A percentile compares a stretch with the other conserved stretches of the same genome.
Conservation (phyloP, 768 basidiomycete species). For the Russula ochroleuca region DNA sequence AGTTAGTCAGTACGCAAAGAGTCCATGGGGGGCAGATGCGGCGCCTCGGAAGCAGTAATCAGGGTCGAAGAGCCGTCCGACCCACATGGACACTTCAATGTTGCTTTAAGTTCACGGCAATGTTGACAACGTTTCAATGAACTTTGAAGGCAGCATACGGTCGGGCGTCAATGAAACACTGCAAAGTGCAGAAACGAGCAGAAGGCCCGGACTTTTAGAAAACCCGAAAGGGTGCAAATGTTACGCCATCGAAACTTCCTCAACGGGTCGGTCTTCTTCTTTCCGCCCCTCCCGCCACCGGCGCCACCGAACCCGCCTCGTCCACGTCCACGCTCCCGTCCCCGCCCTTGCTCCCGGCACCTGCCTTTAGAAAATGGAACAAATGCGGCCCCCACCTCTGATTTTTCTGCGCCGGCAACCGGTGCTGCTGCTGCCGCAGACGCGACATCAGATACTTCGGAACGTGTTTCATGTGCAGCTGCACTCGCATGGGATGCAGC, state of each 20-base stretch:
- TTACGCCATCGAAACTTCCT: constrained; percentile 31
- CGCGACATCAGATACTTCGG: constrained; percentile 85
- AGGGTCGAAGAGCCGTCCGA: background rate
- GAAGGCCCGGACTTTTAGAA: background rate
- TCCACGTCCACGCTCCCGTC: constrained; percentile 34
- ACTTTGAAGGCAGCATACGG: background rate
- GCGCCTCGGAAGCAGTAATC: background rate
- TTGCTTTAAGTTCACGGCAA: background rate
- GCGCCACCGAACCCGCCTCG: constrained; percentile 38
- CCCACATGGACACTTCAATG: background rate
- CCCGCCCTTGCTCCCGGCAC: constrained; percentile 51
- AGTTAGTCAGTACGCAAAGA: background rate
- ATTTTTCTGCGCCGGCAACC: constrained; percentile 20
- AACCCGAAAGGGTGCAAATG: too few species aligned
- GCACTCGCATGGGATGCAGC: constrained; percentile 83
- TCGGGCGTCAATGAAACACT: background rate
- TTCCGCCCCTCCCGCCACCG: constrained; percentile 41
- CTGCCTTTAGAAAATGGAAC: constrained; percentile 69
- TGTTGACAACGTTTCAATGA: background rate
- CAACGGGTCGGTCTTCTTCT: constrained; percentile 68
- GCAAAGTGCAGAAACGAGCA: background rate
- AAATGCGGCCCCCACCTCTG: constrained; percentile 45
- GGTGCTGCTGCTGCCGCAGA: constrained; percentile 43
- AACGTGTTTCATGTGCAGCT: constrained; percentile 94
- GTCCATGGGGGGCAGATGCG: too few species aligned